Conservation (phyloP, 495 filamentous ascomycete genomes). For the Tetracladium setigerum region DNA sequence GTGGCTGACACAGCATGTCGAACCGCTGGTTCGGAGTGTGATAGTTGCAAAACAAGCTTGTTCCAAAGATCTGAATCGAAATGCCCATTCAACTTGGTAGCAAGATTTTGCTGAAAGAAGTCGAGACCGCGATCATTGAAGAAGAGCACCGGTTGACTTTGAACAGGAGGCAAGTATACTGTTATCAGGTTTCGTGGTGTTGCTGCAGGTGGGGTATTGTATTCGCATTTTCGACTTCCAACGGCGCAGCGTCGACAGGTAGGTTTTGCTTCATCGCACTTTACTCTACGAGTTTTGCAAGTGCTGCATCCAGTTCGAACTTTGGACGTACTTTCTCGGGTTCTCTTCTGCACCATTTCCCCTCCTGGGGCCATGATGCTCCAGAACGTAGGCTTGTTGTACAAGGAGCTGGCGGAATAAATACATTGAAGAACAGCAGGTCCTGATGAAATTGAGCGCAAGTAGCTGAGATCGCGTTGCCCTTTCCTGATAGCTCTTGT, state of each 20-base stretch:
- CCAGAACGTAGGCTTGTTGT: slow-evolving; percentile 4
- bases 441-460: too few species aligned
- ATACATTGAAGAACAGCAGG: too few species aligned
- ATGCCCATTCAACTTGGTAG: slow-evolving; percentile 48
- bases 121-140: slow-evolving; percentile 39
- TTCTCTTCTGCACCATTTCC: slow-evolving; percentile 8
- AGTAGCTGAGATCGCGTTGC: too few species aligned
- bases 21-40: slow-evolving; percentile 49
- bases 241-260: slow-evolving; percentile 41
- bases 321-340: slow-evolving; percentile 10
- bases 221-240: slow-evolving; percentile 45
- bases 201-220: slow-evolving; percentile 28
- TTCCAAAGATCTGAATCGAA: slow-evolving; percentile 55
- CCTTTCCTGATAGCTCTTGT: too few species aligned
- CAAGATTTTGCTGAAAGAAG: slow-evolving; percentile 46
- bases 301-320: slow-evolving; percentile 8
- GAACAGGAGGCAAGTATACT: slow-evolving; percentile 14
- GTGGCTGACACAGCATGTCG: slow-evolving; percentile 59
- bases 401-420: neutral
- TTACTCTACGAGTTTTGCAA: slow-evolving; percentile 33
- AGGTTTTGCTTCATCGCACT: slow-evolving; percentile 49
- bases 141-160: slow-evolving; percentile 10
- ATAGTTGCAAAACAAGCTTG: slow-evolving; percentile 45
- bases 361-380: slow-evolving; percentile 7
- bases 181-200: slow-evolving; percentile 19